phyloP scores from a whole-genome alignment of 1,139 yeast species.

The Kurtzmaniella quercitrusa region DNA sequence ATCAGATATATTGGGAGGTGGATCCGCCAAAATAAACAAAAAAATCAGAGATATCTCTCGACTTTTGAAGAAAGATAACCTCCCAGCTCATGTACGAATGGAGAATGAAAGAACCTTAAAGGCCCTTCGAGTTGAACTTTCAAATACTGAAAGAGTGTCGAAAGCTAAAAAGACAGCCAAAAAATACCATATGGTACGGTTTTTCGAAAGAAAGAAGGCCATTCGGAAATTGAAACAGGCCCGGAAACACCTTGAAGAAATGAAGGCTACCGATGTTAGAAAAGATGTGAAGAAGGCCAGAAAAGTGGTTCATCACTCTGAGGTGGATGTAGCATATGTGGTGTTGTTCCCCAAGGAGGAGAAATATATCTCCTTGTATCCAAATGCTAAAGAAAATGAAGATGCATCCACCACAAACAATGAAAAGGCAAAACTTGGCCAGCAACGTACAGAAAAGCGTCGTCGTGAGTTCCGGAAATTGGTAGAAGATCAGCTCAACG shows the following conservation, averaged over 20 bases:
- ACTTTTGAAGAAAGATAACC: slow-evolving; percentile 52
- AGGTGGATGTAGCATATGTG: slow-evolving; percentile 73
- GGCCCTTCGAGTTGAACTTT: slow-evolving; percentile 66
- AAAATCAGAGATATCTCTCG: slow-evolving; percentile 85
- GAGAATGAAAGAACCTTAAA: slow-evolving; percentile 86
- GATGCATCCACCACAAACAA: slow-evolving; percentile 21
- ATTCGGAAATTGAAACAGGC: slow-evolving; percentile 66
- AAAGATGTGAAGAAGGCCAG: slow-evolving; percentile 52
- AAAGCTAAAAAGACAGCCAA: slow-evolving; percentile 60
- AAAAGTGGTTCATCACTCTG: slow-evolving; percentile 52
- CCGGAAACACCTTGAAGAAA: slow-evolving; percentile 41
- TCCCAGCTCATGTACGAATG: slow-evolving; percentile 71
- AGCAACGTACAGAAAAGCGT: slow-evolving; percentile 44
- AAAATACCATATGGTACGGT: slow-evolving; percentile 90
- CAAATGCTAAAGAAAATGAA: slow-evolving; percentile 28
- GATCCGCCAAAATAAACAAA: slow-evolving; percentile 62
- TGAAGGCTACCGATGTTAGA: slow-evolving; percentile 37
- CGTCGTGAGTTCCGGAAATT: slow-evolving; percentile 48
- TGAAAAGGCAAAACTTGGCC: slow-evolving; percentile 43
- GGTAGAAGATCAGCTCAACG: slow-evolving; percentile 47
- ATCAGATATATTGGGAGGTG: slow-evolving; percentile 30
- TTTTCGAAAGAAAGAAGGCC: slow-evolving; percentile 90
- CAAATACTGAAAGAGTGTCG: slow-evolving; percentile 44
- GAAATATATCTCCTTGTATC: slow-evolving; percentile 79
- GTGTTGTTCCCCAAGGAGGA: slow-evolving; percentile 73